Evolutionary conservation across 2,329 filamentous ascomycete species (phyloP), one percentile per base, ranked within the genome.

Genomic region (Cladosporium colombiae): DNA sequence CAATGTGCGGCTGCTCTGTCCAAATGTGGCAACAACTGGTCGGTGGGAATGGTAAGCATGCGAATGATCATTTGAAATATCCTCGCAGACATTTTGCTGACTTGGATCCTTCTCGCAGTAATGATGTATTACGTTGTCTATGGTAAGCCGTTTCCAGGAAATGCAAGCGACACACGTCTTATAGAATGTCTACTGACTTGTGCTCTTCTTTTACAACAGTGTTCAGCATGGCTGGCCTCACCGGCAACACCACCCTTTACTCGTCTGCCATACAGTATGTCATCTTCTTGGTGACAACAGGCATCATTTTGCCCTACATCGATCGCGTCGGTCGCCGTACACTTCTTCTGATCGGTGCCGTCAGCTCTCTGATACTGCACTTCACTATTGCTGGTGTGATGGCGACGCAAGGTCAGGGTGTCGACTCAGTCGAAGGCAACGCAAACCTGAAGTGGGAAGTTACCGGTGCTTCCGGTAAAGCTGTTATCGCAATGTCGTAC

Each of bases 241-340:
- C 66, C 1, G 72, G 72, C 2, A 81, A 86, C 70, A 83, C 83
- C 60, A 84, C 86, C 52, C 82, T 92, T 5, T 77, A 91, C 40
- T 84, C 89, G 7, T 90, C 88, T 25, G 87, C 86, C 5, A 91
- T 91, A 68, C 87, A 91, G 74, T 92, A 91, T 75, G 83, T 93
- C 70, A 91, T 94, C 81, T 93, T 93, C 75, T 90, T 94, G 2
- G 65, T 88, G 62, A 91, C 92, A 87, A 94, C 91, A 0, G 76
- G 93, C 1, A 89, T 90, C 0, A 90, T 90, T 1, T 83, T 94
- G 21, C 78, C 93, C 64, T 93, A 82, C 80, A 85, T 93, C 71
- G 91, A 95, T 71, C 82, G 83, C 63, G 91, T 89, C 87, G 91
- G 91, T 55, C 90, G 91, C 68, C 90, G 90, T 40, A 81, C 81